Evolutionary conservation across 2,329 filamentous ascomycete genomes (phyloP), one percentile per base, ranked within the genome.

Genomic region (Aspergillus sojae): DNA sequence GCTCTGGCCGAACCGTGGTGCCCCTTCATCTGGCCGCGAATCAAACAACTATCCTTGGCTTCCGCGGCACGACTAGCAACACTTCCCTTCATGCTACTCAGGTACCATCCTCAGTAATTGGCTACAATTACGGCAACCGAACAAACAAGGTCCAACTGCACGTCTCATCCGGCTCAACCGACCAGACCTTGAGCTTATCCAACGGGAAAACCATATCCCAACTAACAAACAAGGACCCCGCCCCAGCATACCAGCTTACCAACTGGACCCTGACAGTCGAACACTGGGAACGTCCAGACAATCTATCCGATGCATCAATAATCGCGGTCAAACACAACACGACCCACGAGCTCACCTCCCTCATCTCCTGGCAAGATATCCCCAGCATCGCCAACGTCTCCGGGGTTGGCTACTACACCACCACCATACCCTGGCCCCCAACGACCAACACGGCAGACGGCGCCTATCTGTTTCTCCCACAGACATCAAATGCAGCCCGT

Each of bases 11-110:
- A 0, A 79, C 75, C 1, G 71, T 66, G 1, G 75, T 82, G 16
- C 72, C 74, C 2, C 62, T 83, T 16, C 61, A 58, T 2, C 67
- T 84, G 4, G 75, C 75, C 26, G 75, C 71, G 0, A 80, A 81
- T 60, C 77, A 83, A 70, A 77, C 75, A 4, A 69, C 71, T 2
- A 76, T 82, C 39, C 68, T 83, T 32, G 79, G 71, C 6, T 80
- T 83, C 66, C 39, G 26, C 4, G 26, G 59, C 2, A 36, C 54
- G 11, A 26, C 19, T 36, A 36, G 41, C n/a, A 48, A 39, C 16
- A 43, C 43, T 2, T 46, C 57, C 1, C 2, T n/a, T 9, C 57
- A 65, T 53, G 64, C 52, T n/a, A 60, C 57, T 12, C 50, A 58
- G 11, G 23, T 59, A 9, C 62, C 62, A 4, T 57, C 61, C 3